phyloP scores from a whole-genome alignment of 2,329 filamentous ascomycete species.

The Fusarium graminum region DNA sequence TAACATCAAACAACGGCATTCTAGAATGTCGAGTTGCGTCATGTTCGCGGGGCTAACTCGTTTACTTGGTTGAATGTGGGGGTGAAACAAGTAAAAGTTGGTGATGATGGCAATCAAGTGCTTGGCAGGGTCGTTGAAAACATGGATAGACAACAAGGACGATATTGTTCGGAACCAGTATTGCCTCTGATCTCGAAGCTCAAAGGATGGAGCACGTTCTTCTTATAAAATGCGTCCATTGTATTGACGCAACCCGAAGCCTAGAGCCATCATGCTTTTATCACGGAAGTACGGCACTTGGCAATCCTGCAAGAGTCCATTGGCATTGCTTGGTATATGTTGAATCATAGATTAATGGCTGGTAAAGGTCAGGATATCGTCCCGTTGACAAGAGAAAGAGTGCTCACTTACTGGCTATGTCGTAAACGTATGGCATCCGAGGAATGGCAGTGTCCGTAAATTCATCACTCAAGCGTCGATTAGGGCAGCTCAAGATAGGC shows the following conservation, averaged over 20 bases:
- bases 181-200: not conserved
- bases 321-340: slow-evolving; percentile 8
- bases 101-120: slow-evolving; percentile 5
- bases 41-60: slow-evolving; percentile 37
- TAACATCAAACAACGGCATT: slow-evolving; percentile 34
- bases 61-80: slow-evolving; percentile 21
- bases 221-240: slow-evolving; percentile 21
- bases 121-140: slow-evolving; percentile 7
- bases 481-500: not conserved
- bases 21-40: slow-evolving; percentile 47
- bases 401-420: not conserved
- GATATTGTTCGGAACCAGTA: not conserved
- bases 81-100: slow-evolving; percentile 13
- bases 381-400: not conserved
- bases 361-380: not conserved
- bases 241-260: slow-evolving; percentile 25
- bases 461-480: not conserved
- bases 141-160: slow-evolving; percentile 1
- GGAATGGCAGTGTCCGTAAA: not conserved
- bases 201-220: slow-evolving; percentile 6
- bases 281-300: slow-evolving; percentile 40
- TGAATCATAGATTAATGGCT: not conserved
- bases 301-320: slow-evolving; percentile 35
- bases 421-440: not conserved
- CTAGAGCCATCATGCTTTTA: slow-evolving; percentile 24